Base-by-base conservation (phyloP, 768 basidiomycete species). In the Tremella fuciformis region DNA sequence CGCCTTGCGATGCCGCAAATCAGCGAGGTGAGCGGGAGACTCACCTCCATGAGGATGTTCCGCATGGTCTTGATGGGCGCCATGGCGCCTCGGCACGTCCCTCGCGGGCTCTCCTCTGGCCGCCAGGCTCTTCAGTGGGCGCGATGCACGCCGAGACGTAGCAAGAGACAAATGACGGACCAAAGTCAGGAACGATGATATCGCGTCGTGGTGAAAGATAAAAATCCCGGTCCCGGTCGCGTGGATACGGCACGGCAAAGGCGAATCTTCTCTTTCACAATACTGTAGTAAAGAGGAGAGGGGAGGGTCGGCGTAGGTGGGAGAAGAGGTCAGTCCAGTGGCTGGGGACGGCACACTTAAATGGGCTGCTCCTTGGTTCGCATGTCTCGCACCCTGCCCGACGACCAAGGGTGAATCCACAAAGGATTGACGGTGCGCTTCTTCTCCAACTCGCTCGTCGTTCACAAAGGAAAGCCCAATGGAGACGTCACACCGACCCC, bases 21-120 rank as follows among this genome's bases (percentile, higher is more conserved):
- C 55, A 60, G 59, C 59, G n/a, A 3, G 21, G 49, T 8, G 22
- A 29, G 34, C 11, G 16, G 50, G 51, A 25, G 44, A 65, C 71
- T 52, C 48, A 73, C 71, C 67, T 73, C 65, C 71, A 70, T 69
- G 59, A 73, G 63, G 57, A 73, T 69, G 44, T 73, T 70, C 44
- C 60, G 50, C 52, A 66, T 56, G 1, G 59, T 63, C 47, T 47
- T 66, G 47, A 68, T 46, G 8, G 64, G 59, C 38, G 64, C 59
- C 67, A 69, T 69, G 46, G 21, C 62, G 50, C 18, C 18, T 25
- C 21, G 13, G 9, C n/a, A 25, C 41, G 53, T 6, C 53, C 39
- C 39, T 15, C 39, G 38, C 18, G 18, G 34, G n/a, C 39, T 46
- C 13, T 13, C 39, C 37, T 39, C 40, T 22, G 39, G 18, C 39